Evolutionary conservation across 768 basidiomycete genomes (phyloP).

Genomic region (Xanthoconium stramineum): DNA sequence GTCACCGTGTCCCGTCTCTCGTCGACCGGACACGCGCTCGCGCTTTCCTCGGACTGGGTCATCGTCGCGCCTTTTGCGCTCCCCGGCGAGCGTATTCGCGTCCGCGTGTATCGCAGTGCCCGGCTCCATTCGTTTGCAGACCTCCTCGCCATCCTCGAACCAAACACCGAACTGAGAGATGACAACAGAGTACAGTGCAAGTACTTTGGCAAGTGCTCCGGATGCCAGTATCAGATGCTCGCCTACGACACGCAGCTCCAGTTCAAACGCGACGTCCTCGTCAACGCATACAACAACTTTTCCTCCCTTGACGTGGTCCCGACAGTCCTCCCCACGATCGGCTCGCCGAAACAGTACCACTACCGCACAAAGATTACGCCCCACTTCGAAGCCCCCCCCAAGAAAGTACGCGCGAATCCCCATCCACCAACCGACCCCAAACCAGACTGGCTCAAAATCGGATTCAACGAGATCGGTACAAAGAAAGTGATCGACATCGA

Average conservation of each 20-base stretch:
- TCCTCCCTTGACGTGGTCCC: conserved; percentile 62
- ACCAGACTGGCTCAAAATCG: conserved; percentile 78
- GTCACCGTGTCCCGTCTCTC: conserved; percentile 63
- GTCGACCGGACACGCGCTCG: conserved; percentile 65
- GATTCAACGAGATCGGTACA: conserved; percentile 80
- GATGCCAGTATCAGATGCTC: conserved; percentile 96
- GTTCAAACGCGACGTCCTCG: conserved; percentile 81
- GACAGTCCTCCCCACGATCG: conserved; percentile 64
- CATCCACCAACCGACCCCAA: conserved; percentile 18
- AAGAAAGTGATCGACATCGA: conserved; percentile 87
- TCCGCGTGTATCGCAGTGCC: conserved; percentile 66
- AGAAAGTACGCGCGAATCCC: conserved; percentile 26
- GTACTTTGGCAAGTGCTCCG: conserved; percentile 87
- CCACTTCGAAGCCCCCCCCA: conserved; percentile 83
- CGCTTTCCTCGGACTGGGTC: conserved; percentile 66
- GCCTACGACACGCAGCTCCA: conserved; percentile 84
- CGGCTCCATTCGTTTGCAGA: conserved; percentile 76
- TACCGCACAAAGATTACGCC: conserved; percentile 98
- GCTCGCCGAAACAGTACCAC: conserved; percentile 85
- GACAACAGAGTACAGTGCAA: conserved; percentile 65
- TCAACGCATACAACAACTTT: conserved; percentile 80
- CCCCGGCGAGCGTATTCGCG: conserved; percentile 77
- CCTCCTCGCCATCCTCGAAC: conserved; percentile 57
- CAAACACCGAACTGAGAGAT: conserved; percentile 68
- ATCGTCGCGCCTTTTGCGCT: conserved; percentile 81